Percentiles rank a stretch among this genome's conserved stretches.
Conservation (phyloP, 2,329 filamentous ascomycete species). For the Verticillium nonalfalfae region DNA sequence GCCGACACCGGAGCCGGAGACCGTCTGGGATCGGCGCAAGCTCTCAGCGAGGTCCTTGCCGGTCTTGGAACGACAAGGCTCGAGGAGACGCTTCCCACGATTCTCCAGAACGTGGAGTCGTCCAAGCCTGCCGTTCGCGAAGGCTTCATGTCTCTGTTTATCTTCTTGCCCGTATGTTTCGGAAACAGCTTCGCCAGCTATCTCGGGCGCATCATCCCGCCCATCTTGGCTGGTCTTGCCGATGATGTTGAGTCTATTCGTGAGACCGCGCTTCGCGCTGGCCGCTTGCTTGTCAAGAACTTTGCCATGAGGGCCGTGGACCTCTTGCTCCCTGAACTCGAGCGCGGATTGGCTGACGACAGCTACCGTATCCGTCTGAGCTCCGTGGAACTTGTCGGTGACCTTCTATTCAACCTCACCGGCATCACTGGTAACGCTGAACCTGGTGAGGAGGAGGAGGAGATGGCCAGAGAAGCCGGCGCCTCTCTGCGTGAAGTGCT, state of each 20-base stretch:
- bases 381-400: constrained; percentile 94
- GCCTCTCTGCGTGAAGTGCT: constrained; percentile 91
- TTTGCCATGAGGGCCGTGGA: constrained; percentile 95
- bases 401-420: constrained; percentile 94
- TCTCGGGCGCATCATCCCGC: constrained; percentile 88
- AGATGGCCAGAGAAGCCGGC: constrained; percentile 75
- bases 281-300: constrained; percentile 94
- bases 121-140: constrained; percentile 86
- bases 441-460: constrained; percentile 70
- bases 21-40: constrained; percentile 90
- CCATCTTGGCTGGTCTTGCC: constrained; percentile 87
- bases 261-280: constrained; percentile 91
- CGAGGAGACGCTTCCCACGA: constrained; percentile 93
- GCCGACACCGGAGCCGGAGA: constrained; percentile 96
- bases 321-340: constrained; percentile 85
- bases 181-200: constrained; percentile 98
- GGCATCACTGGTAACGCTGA: constrained; percentile 79
- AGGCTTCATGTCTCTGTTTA: constrained; percentile 99
- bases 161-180: constrained; percentile 97
- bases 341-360: constrained; percentile 94
- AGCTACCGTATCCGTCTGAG: constrained; percentile 97
- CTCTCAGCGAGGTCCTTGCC: constrained; percentile 90
- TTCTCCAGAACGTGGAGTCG: constrained; percentile 92
- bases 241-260: constrained; percentile 96
- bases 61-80: constrained; percentile 87